phyloP scores from a whole-genome alignment of 129 eudicot species.

The Artemisia tridentata region DNA sequence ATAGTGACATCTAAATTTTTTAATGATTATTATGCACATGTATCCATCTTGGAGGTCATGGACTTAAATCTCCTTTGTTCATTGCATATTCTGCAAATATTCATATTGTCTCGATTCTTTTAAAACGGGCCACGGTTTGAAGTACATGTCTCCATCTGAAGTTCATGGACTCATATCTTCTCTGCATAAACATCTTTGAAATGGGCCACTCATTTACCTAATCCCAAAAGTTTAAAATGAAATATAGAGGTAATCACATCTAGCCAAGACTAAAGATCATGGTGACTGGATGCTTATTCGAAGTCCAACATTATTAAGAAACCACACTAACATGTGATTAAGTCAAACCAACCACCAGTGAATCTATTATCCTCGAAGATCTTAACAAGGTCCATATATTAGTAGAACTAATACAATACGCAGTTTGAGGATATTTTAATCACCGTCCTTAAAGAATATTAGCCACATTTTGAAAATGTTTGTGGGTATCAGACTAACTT shows the following conservation, averaged over 20 bases:
- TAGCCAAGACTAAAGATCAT: neutral
- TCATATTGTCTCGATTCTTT: too few species aligned
- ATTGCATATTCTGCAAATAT: too few species aligned
- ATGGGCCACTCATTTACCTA: too few species aligned
- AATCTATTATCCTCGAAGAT: neutral
- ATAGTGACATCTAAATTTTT: too few species aligned
- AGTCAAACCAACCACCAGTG: neutral
- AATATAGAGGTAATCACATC: neutral
- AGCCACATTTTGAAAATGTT: too few species aligned
- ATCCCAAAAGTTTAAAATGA: neutral
- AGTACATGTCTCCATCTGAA: too few species aligned
- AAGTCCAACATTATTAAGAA: neutral
- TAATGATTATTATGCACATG: neutral
- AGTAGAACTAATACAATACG: neutral
- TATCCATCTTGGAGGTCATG: constrained; percentile 8
- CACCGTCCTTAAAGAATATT: too few species aligned
- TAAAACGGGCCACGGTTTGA: too few species aligned
- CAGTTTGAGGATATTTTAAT: too few species aligned
- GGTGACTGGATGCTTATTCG: neutral
- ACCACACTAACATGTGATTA: neutral
- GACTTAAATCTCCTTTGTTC: neutral
- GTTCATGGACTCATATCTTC: too few species aligned
- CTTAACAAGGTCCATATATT: constrained; percentile 1
- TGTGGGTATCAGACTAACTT: too few species aligned
- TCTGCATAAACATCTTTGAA: too few species aligned